A percentile compares a stretch with the other conserved stretches of the same genome.
Evolutionary conservation across 78 protist species (phyloP).

Genomic region (Dictyostelium intermedium): DNA sequence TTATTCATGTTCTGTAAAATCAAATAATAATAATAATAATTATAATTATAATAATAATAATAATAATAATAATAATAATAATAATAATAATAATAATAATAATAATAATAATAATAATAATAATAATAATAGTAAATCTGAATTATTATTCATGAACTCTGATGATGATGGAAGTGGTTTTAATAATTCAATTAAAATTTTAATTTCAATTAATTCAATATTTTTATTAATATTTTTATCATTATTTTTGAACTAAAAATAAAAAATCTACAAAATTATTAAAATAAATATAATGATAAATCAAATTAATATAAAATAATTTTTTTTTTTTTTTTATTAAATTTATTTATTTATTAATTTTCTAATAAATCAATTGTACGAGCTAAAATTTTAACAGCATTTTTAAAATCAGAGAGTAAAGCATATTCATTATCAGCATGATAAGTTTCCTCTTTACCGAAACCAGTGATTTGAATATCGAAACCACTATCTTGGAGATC

Average conservation of each 20-base stretch:
- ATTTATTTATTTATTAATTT: background rate
- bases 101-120: too few species aligned
- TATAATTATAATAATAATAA: too few species aligned
- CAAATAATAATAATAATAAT: background rate
- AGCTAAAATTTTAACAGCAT: conserved; percentile 45
- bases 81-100: background rate
- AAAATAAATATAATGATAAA: too few species aligned
- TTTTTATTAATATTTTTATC: background rate
- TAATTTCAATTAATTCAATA: background rate
- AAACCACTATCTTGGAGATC: conserved; percentile 78
- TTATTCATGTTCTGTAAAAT: background rate
- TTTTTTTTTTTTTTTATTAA: background rate
- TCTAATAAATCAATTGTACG: conserved; percentile 59
- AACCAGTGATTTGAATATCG: conserved; percentile 86
- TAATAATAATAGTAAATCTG: too few species aligned
- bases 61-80: background rate
- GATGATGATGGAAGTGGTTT: too few species aligned
- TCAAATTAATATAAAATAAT: too few species aligned
- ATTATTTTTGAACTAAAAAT: background rate
- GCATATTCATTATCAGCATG: conserved; percentile 80
- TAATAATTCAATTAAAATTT: background rate
- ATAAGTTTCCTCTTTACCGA: conserved; percentile 67
- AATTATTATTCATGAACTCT: too few species aligned
- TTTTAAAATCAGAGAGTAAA: conserved; percentile 44
- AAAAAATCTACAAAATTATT: too few species aligned